Percentiles rank a stretch among this genome's conserved stretches.
Conservation (phyloP, 2,329 filamentous ascomycete species). For the Hymenoscyphus fraxineus region DNA sequence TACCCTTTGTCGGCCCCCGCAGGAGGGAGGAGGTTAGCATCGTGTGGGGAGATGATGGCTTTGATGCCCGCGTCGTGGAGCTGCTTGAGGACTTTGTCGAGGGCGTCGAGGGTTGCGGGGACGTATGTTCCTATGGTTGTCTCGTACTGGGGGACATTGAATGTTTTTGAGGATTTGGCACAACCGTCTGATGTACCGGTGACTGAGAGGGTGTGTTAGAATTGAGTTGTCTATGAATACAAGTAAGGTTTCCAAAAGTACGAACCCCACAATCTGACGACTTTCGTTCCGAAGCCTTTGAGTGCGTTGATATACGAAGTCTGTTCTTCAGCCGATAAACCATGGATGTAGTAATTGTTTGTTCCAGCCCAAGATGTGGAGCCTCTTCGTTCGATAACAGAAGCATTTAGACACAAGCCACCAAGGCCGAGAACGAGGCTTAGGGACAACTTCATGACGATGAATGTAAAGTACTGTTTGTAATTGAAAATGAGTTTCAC, state of each 20-base stretch:
- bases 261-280: constrained; percentile 9
- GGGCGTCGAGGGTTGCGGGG: neutral
- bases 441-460: neutral
- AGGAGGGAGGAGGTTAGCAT: constrained; percentile 10
- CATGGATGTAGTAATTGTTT: constrained; percentile 12
- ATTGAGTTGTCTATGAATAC: neutral
- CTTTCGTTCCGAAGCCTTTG: constrained; percentile 4
- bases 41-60: constrained; percentile 15
- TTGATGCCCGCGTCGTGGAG: constrained; percentile 9
- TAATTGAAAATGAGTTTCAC: neutral
- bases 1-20: neutral
- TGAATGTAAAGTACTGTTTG: neutral
- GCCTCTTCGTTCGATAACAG: constrained; percentile 6
- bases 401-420: neutral
- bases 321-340: constrained; percentile 3
- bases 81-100: constrained; percentile 10
- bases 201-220: constrained; percentile 2
- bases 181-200: constrained; percentile 2
- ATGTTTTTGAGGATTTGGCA: constrained; percentile 2
- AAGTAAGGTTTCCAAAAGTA: neutral
- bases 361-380: constrained; percentile 10
- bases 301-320: constrained; percentile 5
- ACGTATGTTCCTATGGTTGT: constrained; percentile 7
- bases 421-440: constrained; percentile 8
- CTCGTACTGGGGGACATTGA: constrained; percentile 5